Percentiles rank a stretch among this genome's conserved stretches.
Evolutionary conservation across 2,329 filamentous ascomycete genomes (phyloP).

Genomic region (Periconia macrospinosa): DNA sequence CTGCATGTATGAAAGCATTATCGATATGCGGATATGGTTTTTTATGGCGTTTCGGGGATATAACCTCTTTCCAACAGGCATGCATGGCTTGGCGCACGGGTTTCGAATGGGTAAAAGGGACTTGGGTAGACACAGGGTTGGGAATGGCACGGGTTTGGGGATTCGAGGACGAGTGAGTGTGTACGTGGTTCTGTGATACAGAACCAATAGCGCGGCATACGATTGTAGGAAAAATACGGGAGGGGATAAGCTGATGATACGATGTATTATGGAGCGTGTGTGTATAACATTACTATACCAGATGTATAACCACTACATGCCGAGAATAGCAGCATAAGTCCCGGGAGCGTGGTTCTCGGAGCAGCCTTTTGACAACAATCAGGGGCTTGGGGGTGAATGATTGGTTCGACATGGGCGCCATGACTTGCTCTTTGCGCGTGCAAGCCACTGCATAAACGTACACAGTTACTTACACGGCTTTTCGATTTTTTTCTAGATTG

Average conservation of each 20-base stretch:
- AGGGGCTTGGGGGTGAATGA: slow-evolving; percentile 8
- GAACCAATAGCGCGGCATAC: slow-evolving; percentile 22
- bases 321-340: slow-evolving; percentile 26
- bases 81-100: slow-evolving; percentile 23
- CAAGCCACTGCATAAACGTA: no score
- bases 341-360: slow-evolving; percentile 35
- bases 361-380: no score
- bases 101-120: slow-evolving; percentile 2
- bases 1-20: slow-evolving; percentile 30
- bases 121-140: slow-evolving; percentile 16
- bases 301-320: slow-evolving; percentile 3
- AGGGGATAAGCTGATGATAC: not conserved
- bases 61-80: slow-evolving; percentile 15
- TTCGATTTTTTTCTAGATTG: no score
- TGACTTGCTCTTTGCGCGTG: slow-evolving; percentile 17
- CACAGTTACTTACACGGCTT: slow-evolving; percentile 1
- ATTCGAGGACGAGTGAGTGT: slow-evolving; percentile 18
- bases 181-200: slow-evolving; percentile 16
- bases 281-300: not conserved
- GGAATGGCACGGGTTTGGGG: slow-evolving; percentile 16
- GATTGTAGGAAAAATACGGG: not conserved
- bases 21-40: slow-evolving; percentile 27
- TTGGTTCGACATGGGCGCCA: slow-evolving; percentile 21
- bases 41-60: slow-evolving; percentile 18
- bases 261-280: slow-evolving; percentile 4